Evolutionary conservation across 2,329 filamentous ascomycete species (phyloP), one percentile per base, ranked within the genome.

Genomic region (Sporothrix mexicana): DNA sequence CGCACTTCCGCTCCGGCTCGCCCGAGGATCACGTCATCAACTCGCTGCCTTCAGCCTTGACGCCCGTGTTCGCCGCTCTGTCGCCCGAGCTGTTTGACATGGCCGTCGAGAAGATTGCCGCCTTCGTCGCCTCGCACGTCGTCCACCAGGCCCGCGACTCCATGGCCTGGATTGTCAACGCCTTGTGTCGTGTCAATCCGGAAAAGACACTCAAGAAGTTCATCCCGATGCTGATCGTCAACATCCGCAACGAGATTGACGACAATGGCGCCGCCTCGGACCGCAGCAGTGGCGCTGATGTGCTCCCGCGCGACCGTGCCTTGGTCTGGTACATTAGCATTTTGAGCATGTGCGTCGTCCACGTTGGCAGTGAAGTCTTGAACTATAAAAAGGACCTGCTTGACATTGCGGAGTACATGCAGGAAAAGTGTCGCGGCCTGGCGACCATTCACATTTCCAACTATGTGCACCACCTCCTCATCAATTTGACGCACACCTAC

Each of bases 21-120:
- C 96, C 96, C 0, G 96, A 99, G 81, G 97, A 99, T 78, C 97
- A 95, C 77, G 94, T 99, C 66, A 95, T 98, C 79, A 98, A 98
- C 79, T 97, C 95, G 1, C 84, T 99, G 25, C 96, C 96, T 2
- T 94, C 95, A 8, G 94, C 96, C 0, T 90, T 99, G 75, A 94
- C 93, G 70, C 96, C 96, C 2, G 84, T 99, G 57, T 93, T 99
- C 76, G 93, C 95, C 0, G 93, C 95, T 0, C 84, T 99, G 30
- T 98, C 96, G 0, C 93, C 95, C 0, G 94, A 98, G 78, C 88
- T 98, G 12, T 99, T 97, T 78, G 96, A 98, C 78, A 88, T 96
- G 79, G 94, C 93, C 0, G 84, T 99, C 69, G 92, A 97, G 74
- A 98, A 98, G 84, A 90, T 99, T 77, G 92, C 94, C 2, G 90